phyloP scores from a whole-genome alignment of 768 basidiomycete species.

The Mycena haematopus region DNA sequence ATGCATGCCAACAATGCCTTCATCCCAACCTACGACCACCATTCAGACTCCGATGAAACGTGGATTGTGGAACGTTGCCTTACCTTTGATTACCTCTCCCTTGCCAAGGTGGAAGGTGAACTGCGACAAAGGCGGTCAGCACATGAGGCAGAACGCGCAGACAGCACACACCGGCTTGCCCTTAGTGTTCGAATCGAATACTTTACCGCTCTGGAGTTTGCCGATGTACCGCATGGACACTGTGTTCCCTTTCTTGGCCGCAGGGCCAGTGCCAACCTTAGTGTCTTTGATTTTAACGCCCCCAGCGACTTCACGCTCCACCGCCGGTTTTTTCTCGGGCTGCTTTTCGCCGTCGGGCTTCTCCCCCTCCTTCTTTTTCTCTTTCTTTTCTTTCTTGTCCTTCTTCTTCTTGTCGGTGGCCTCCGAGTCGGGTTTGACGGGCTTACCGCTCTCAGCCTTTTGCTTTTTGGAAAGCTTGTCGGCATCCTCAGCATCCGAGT shows the following conservation, averaged over 20 bases:
- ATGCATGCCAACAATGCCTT: constrained; percentile 92
- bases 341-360: constrained; percentile 51
- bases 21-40: constrained; percentile 79
- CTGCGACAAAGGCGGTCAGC: constrained; percentile 39
- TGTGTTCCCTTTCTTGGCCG: constrained; percentile 84
- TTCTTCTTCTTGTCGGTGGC: constrained; percentile 49
- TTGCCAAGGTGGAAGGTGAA: constrained; percentile 82
- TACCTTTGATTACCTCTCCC: constrained; percentile 93
- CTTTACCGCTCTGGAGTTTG: constrained; percentile 76
- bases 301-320: constrained; percentile 59
- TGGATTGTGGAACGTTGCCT: constrained; percentile 21
- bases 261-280: constrained; percentile 82
- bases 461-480: constrained; percentile 29
- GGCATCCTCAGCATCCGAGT: constrained; percentile 53
- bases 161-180: constrained; percentile 77
- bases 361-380: constrained; percentile 65
- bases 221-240: constrained; percentile 93
- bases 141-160: constrained; percentile 6
- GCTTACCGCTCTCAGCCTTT: constrained; percentile 32
- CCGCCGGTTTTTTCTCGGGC: constrained; percentile 33
- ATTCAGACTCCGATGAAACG: constrained; percentile 4
- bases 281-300: constrained; percentile 82
- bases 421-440: constrained; percentile 28
- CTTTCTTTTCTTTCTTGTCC: constrained; percentile 71
- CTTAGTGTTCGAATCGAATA: constrained; percentile 82